Conservation (phyloP, 2,329 filamentous ascomycete genomes). For the Myriosclerotinia scirpicola region DNA sequence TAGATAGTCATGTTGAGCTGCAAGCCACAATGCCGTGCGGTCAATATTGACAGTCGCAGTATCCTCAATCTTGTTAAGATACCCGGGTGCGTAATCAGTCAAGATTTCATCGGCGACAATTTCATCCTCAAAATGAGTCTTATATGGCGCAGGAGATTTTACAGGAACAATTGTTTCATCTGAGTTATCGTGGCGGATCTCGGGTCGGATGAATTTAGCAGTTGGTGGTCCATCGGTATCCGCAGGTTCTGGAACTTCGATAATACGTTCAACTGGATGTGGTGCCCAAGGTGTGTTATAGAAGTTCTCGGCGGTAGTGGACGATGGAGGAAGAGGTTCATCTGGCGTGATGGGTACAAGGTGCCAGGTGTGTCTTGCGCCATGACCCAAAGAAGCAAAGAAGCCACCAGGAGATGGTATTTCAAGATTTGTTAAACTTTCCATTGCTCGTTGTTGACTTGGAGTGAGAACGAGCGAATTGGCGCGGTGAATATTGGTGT, state of each 20-base stretch:
- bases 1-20: slow-evolving; percentile 77
- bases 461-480: slow-evolving; percentile 47
- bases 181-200: slow-evolving; percentile 40
- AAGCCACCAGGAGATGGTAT: slow-evolving; percentile 91
- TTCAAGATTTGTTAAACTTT: slow-evolving; percentile 76
- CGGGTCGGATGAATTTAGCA: slow-evolving; percentile 51
- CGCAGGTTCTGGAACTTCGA: slow-evolving; percentile 54
- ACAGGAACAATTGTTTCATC: slow-evolving; percentile 42
- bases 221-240: slow-evolving; percentile 64
- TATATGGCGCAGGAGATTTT: slow-evolving; percentile 22
- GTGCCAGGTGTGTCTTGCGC: slow-evolving; percentile 80
- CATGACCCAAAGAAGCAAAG: slow-evolving; percentile 79
- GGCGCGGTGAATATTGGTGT: slow-evolving; percentile 45
- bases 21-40: slow-evolving; percentile 82
- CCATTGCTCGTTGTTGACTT: slow-evolving; percentile 59
- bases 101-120: slow-evolving; percentile 64
- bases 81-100: slow-evolving; percentile 71
- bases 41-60: slow-evolving; percentile 73
- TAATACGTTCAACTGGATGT: slow-evolving; percentile 63
- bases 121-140: slow-evolving; percentile 43
- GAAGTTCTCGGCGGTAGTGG: slow-evolving; percentile 88
- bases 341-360: slow-evolving; percentile 55
- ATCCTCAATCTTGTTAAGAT: slow-evolving; percentile 70
- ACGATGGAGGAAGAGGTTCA: slow-evolving; percentile 66
- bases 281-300: slow-evolving; percentile 78